Evolutionary conservation across 495 filamentous ascomycete species (phyloP), one percentile per base, ranked within the genome.

Genomic region (Apiosordaria backusii): DNA sequence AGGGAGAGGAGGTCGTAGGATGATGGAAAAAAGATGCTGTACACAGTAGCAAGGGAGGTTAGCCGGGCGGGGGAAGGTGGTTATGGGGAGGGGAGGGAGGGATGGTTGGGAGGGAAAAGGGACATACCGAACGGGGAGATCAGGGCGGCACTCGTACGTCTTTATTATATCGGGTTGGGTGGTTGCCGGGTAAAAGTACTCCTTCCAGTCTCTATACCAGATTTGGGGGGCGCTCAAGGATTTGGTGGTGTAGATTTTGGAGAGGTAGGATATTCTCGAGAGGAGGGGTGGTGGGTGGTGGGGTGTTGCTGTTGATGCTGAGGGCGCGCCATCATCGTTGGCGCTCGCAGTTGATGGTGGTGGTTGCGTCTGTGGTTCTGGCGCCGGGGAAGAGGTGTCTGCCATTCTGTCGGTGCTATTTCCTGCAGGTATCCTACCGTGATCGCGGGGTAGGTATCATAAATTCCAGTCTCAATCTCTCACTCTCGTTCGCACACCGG

Each of bases 1-100:
- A 72, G 72, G 7, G 69, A 68, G 16, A 67, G 71, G 4, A 68
- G 67, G 61, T 80, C 74, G 67, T 78, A 73, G 16, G 71, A 68
- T 5, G 70, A 61, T 5, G 79, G 78, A 60, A 78, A 77, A 69
- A 80, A 79, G 55, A 81, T 74, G 21, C 75, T 80, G 62, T 45
- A 60, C 60, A 15, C 24, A n/a, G 23, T 26, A 57, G 25, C 1
- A 25, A n/a, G n/a, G 27, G 15, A 13, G 0, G 52, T 66, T 24
- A 62, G 50, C n/a, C 9, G 16, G 7, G n/a, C 27, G 4, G 54
- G 23, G 0, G n/a, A 50, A 57, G 6, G 15, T n/a, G 40, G 7
- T 23, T 24, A 15, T n/a, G 26, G 53, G 29, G 16, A 7, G 62
- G 23, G 10, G 21, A 35, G 29, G 25, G 53, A 27, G 2, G 35